Conservation (phyloP, 2,329 filamentous ascomycete genomes). For the Eutypella sp. region DNA sequence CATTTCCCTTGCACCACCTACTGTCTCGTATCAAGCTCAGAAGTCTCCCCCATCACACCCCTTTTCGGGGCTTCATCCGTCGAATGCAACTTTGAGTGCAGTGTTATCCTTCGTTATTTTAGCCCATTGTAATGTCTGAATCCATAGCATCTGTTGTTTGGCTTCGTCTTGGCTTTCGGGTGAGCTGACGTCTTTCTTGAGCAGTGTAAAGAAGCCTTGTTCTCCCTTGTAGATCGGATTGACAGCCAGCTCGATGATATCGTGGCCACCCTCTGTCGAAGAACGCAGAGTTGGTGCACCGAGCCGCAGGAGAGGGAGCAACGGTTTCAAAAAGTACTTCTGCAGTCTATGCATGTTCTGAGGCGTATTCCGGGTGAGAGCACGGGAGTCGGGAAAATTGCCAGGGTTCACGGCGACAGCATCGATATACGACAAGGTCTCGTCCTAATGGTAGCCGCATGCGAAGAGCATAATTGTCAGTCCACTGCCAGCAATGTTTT, state of each 20-base stretch:
- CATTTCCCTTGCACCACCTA: too few relatives aligned
- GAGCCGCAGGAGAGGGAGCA: slow-evolving; percentile 22
- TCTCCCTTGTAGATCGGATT: slow-evolving; percentile 20
- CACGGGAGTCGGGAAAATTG: slow-evolving; percentile 31
- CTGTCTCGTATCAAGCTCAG: too few relatives aligned
- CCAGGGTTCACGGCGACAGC: slow-evolving; percentile 26
- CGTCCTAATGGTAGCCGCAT: slow-evolving; percentile 12
- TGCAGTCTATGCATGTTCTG: slow-evolving; percentile 18
- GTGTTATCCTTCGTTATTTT: slow-evolving; percentile 10
- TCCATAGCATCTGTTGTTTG: slow-evolving; percentile 29
- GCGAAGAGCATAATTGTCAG: too few relatives aligned
- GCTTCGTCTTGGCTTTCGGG: slow-evolving; percentile 25
- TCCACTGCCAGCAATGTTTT: background rate
- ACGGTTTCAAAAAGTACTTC: slow-evolving; percentile 17
- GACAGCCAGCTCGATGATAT: slow-evolving; percentile 10
- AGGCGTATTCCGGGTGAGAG: slow-evolving; percentile 30
- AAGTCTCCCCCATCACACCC: too few relatives aligned
- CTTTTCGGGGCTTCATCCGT: too few relatives aligned
- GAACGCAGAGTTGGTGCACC: slow-evolving; percentile 24
- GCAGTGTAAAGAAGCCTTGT: slow-evolving; percentile 29
- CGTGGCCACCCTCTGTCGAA: slow-evolving; percentile 18
- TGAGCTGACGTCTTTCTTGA: slow-evolving; percentile 24
- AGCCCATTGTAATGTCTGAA: slow-evolving; percentile 29
- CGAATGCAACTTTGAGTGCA: slow-evolving; percentile 6
- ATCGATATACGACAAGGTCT: slow-evolving; percentile 21